Evolutionary conservation across 2,329 filamentous ascomycete genomes (phyloP), one percentile per base, ranked within the genome.

Genomic region (Trichoderma arundinaceum): DNA sequence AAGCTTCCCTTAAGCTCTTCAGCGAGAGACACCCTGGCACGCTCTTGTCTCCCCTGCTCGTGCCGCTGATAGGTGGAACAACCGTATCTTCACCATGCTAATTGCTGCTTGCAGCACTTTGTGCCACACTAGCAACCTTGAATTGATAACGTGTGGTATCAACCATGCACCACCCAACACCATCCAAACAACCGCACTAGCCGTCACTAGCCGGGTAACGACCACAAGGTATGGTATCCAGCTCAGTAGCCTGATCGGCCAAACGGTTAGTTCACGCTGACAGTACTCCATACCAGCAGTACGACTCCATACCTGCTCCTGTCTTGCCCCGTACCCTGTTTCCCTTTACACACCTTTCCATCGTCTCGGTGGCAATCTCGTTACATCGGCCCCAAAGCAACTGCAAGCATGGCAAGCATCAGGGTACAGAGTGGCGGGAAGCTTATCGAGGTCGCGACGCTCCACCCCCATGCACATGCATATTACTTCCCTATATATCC

Each of bases 1-100:
- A 62, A 62, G 58, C 58, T 62, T 62, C 58, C n/a, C 28, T 35
- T 43, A 35, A 39, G 17, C 48, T 43, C 38, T 22, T 19, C n/a
- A 15, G 33, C 48, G n/a, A 4, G 17, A 10, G n/a, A 44, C 1
- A 43, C 58, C 46, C 58, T 28, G 38, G 22, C 35, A 33, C 5
- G 49, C 32, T 1, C n/a, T 19, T 13, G 43, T 19, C 43, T n/a
- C 15, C 43, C 41, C 4, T 35, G 35, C 12, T 9, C 32, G 17
- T 17, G 12, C n/a, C n/a, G 12, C 46, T 53, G 58, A 62, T 62
- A 62, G 58, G 58, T 62, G 58, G 58, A 62, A 62, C 48, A 53
- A 35, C 33, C 38, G 4, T n/a, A 22, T 8, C 10, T 17, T 17
- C 32, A 22, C 48, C 22, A 22, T 52, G 13, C 46, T 62, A 62